Percentiles rank a stretch among this genome's conserved stretches.
Conservation (phyloP, 805 yeast genomes). For the Myxozyma kluyveri region DNA sequence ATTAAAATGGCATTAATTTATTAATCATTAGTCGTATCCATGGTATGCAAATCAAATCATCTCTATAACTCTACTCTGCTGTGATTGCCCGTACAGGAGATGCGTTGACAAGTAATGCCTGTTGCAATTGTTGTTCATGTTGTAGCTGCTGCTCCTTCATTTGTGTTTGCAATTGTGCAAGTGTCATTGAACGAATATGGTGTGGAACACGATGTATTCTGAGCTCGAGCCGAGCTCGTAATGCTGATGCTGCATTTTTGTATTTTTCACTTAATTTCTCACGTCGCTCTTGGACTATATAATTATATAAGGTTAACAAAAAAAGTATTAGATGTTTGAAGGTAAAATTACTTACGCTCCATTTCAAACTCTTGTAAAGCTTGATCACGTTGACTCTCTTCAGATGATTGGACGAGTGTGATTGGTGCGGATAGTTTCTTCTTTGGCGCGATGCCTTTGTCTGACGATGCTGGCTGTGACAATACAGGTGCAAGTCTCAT, state of each 20-base stretch:
- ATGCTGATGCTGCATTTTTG: slow-evolving; percentile 32
- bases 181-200: slow-evolving; percentile 46
- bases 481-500: too few species aligned
- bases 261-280: slow-evolving; percentile 14
- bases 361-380: not conserved
- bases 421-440: too few species aligned
- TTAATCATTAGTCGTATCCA: too few species aligned
- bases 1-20: not conserved
- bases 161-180: slow-evolving; percentile 38
- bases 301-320: not conserved
- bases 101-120: not conserved
- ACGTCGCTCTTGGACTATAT: slow-evolving; percentile 12
- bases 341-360: slow-evolving; percentile 9
- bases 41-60: too few species aligned
- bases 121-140: not conserved
- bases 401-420: too few species aligned
- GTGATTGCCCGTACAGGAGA: too few species aligned
- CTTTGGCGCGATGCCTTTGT: too few species aligned
- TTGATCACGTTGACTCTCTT: too few species aligned
- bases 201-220: slow-evolving; percentile 50
- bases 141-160: not conserved
- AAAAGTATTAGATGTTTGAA: not conserved
- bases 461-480: too few species aligned
- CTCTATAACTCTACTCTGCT: too few species aligned
- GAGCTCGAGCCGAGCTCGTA: slow-evolving; percentile 44